Base-by-base conservation (phyloP, 2,329 filamentous ascomycete genomes). In the Fusarium tjaetaba region DNA sequence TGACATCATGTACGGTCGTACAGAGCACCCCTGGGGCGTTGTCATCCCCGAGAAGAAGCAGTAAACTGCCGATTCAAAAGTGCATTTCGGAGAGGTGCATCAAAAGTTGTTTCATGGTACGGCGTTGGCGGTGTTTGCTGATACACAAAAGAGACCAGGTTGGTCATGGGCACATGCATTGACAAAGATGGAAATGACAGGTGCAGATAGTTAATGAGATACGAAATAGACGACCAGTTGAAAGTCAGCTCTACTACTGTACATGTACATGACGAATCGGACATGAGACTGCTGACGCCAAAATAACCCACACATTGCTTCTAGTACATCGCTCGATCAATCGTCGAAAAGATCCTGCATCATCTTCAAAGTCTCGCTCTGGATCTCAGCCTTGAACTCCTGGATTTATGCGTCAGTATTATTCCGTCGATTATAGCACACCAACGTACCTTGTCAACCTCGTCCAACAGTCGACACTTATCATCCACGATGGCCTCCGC, bases 1-100 rank as follows among this genome's bases (percentile, higher is more conserved):
- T 72, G 90, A 92, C 74, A 93, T 95, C 82, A 94, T 94, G 91
- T 94, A 92, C 80, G 92, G 92, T 68, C 87, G 87, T 65, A 89
- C 88, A 78, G 79, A 91, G 65, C 92, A 94, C 80, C 84, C 88
- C 53, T 95, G 93, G 92, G 91, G 88, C 41, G 87, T 93, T 62
- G 86, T 93, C 41, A 86, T 95, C 41, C 84, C 89, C 59, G 90
- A 93, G 81, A 87, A 91, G 79, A 87, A 90, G 78, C 77, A 85
- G 79, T 84, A 81, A 78, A 68, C n/a, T 26, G 42, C 53, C 24
- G 39, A 55, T 46, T 36, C 13, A 34, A 49, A 56, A 58, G 66
- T 55, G 39, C 28, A 14, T 67, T 61, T 22, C 11, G 7, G 26
- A n/a, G 41, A 48, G 49, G 38, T 46, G 57, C 45, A 58, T 30